phyloP scores from a whole-genome alignment of 768 basidiomycete genomes.

The Tricholoma hemisulphureum region DNA sequence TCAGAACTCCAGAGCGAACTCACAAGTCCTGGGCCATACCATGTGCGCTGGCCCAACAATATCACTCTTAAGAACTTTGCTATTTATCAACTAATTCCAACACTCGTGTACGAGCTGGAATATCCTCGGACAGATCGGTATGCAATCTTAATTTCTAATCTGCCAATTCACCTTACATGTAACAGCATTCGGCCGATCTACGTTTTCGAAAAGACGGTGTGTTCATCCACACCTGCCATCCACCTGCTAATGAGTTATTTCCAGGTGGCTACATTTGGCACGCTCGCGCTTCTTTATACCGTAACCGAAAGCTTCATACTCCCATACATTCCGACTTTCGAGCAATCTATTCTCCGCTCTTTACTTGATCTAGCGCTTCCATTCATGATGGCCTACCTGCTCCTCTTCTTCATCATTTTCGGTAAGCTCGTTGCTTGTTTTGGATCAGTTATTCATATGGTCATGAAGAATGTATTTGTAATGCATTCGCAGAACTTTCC shows the following conservation, averaged over 20 bases:
- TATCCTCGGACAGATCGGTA: constrained; percentile 89
- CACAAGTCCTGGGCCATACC: constrained; percentile 62
- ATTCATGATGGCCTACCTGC: constrained; percentile 89
- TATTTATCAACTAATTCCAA: constrained; percentile 85
- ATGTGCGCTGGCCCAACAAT: constrained; percentile 81
- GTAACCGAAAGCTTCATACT: constrained; percentile 93
- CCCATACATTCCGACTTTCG: constrained; percentile 67
- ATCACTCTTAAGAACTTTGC: constrained; percentile 79
- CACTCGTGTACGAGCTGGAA: constrained; percentile 94
- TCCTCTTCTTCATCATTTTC: constrained; percentile 85
- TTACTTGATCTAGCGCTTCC: constrained; percentile 87
- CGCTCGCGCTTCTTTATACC: constrained; percentile 91
- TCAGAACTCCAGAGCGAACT: constrained; percentile 77
- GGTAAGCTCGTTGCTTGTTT: constrained; percentile 40
- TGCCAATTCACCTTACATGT: constrained; percentile 1
- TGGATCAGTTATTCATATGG: not conserved
- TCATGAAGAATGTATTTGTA: constrained; percentile 86
- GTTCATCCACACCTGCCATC: constrained; percentile 29
- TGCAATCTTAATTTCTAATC: constrained; percentile 13
- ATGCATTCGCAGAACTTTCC: constrained; percentile 91
- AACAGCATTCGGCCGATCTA: constrained; percentile 73
- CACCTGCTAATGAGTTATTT: constrained; percentile 44
- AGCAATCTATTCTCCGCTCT: constrained; percentile 71
- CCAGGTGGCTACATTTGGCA: constrained; percentile 87
- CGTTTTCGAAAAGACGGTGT: constrained; percentile 70